Base-by-base conservation (phyloP, 352 stramenopile genomes). In the Phytophthora nicotianae region DNA sequence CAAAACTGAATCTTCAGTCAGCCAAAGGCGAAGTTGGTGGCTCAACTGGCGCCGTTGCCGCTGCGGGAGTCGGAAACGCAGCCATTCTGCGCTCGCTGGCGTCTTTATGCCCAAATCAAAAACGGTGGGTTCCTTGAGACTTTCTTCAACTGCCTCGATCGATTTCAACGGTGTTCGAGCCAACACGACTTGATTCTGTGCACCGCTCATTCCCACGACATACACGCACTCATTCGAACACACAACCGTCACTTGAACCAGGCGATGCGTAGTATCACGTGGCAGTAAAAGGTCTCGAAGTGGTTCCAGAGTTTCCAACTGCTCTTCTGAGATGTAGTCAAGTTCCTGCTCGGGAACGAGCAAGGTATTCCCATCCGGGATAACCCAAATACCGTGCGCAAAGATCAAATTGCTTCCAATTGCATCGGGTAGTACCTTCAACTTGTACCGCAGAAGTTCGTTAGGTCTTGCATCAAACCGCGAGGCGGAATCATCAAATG, bases 131-230 rank as follows among this genome's bases (percentile, higher is more conserved):
- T 90, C 76, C 2, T 68, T 73, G 16, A 94, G 68, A 48, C 65
- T 89, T 68, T 94, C 83, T 56, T 94, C 81, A 24, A 94, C 73
- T 8, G 76, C 74, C 23, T 90, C 71, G 27, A 94, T 74, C 10
- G 69, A 68, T 42, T 65, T 51, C 16, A 94, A 56, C 24, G 65
- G 47, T n/a, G 68, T 77, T 50, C 68, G 76, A 10, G 62, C 58
- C n/a, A 91, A 65, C 20, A 90, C 68, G 6, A 62, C 54, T 52
- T 89, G 74, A 45, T 68, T 71, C 43, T 75, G 71, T 13, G 58
- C 53, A 8, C 69, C 63, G 11, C 60, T 75, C 20, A 65, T 63
- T 7, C 82, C 85, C 23, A 93, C 73, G 35, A 93, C 62, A 62
- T 84, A 90, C 17, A 91, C 20, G 41, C 68, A 68, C 5, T 74